These are phyloP conservation scores for Phytomonas sp. DNA, from an alignment of 208 protist species.

Conservation along the genomic window DNA sequence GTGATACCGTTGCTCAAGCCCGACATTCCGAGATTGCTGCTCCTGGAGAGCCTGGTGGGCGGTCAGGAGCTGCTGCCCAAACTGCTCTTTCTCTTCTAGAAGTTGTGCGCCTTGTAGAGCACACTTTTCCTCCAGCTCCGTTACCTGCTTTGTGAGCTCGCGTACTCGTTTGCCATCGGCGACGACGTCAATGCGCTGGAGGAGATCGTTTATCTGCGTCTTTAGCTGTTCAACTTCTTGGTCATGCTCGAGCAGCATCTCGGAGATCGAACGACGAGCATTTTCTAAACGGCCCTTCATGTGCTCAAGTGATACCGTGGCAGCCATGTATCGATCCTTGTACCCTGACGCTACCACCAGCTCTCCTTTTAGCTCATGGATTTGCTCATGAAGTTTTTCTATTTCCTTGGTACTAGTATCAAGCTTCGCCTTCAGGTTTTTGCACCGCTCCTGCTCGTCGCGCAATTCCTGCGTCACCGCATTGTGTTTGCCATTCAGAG, in stretches of 20 bases:
- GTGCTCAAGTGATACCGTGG: constrained; percentile 38
- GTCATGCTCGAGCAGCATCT: constrained; percentile 48
- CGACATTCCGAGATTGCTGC: constrained; percentile 54
- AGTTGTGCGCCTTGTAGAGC: constrained; percentile 35
- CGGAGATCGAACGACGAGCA: constrained; percentile 28
- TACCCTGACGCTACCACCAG: constrained; percentile 27
- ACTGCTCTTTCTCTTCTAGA: constrained; percentile 49
- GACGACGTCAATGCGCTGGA: constrained; percentile 48
- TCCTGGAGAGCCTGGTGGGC: constrained; percentile 71
- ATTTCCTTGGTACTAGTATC: constrained; percentile 22
- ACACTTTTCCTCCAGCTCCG: constrained; percentile 55
- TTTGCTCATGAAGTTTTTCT: constrained; percentile 27
- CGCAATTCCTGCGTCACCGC: constrained; percentile 32
- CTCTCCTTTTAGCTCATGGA: constrained; percentile 34
- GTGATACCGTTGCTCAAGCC: constrained; percentile 67
- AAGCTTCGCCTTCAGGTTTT: constrained; percentile 31
- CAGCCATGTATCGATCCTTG: constrained; percentile 37
- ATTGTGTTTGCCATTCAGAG: constrained; percentile 63
- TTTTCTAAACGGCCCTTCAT: constrained; percentile 46
- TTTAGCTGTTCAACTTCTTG: constrained; percentile 66
- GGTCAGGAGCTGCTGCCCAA: constrained; percentile 47
- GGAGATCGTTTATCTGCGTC: constrained; percentile 52
- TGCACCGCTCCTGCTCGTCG: constrained; percentile 21
- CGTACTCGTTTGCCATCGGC: constrained; percentile 27
- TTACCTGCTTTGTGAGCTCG: constrained; percentile 43